Percentiles rank a stretch among this genome's conserved stretches.
phyloP scores from a whole-genome alignment of 176 grass and related monocot species.

The Pontederia paniculata region DNA sequence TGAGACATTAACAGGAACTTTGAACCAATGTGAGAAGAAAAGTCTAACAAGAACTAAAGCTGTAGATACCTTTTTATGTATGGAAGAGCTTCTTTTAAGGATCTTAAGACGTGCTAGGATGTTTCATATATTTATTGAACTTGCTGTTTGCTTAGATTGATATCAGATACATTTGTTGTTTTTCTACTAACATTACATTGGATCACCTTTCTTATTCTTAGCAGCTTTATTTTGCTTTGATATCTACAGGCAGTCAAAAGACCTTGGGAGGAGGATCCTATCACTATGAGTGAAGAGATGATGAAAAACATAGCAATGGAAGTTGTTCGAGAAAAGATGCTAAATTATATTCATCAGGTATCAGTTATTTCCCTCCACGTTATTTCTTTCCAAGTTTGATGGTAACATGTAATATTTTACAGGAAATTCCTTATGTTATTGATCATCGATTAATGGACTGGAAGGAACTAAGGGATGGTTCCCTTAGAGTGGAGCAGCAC shows the following conservation, averaged over 20 bases:
- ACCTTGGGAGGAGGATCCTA: conserved; percentile 91
- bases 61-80: too few species aligned
- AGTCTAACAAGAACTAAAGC: too few species aligned
- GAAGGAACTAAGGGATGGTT: conserved; percentile 92
- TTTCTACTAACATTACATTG: neutral
- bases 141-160: neutral
- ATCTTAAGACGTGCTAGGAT: too few species aligned
- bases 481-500: conserved; percentile 89
- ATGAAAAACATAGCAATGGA: conserved; percentile 90
- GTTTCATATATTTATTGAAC: too few species aligned
- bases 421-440: conserved; percentile 98
- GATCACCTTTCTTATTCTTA: neutral
- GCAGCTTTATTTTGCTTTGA: neutral
- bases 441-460: conserved; percentile 86
- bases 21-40: too few species aligned
- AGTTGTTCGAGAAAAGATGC: conserved; percentile 92
- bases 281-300: conserved; percentile 76
- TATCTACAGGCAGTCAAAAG: conserved; percentile 73
- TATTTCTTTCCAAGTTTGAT: conserved; percentile 17
- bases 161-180: neutral
- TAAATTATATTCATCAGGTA: conserved; percentile 94
- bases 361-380: conserved; percentile 11
- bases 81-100: too few species aligned
- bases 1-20: too few species aligned
- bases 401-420: conserved; percentile 14